A percentile compares a stretch with the other conserved stretches of the same genome.
Evolutionary conservation across 139 green algal genomes (phyloP).

Genomic region (Picochlorum sp.): DNA sequence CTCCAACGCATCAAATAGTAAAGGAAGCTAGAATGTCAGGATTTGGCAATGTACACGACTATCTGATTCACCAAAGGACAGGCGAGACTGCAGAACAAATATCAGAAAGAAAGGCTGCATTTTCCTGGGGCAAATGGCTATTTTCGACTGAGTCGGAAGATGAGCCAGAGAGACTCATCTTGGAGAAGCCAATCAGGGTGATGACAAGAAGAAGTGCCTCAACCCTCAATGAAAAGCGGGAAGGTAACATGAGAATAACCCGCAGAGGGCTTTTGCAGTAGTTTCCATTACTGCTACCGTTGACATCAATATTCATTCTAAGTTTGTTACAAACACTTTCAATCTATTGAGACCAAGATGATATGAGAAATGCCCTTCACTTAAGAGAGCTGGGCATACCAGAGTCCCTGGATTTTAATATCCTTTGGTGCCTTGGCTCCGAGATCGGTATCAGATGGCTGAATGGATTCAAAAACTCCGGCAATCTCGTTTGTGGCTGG

Average conservation of each 20-base stretch:
- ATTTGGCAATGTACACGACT: constrained; percentile 78
- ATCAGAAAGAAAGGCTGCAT: constrained; percentile 34
- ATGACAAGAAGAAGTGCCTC: too few species aligned
- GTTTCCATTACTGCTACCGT: too few species aligned
- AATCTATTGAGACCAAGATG: neutral
- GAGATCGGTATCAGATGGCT: constrained; percentile 98
- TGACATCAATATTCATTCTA: neutral
- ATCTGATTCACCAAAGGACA: constrained; percentile 58
- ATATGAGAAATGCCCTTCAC: too few species aligned
- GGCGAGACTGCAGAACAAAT: constrained; percentile 36
- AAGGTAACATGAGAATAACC: too few species aligned
- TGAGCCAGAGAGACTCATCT: too few species aligned
- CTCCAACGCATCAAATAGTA: constrained; percentile 57
- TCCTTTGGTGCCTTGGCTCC: constrained; percentile 98
- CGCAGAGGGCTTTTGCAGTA: too few species aligned
- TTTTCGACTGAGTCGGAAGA: neutral
- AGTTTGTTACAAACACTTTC: constrained; percentile 1
- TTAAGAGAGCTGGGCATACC: constrained; percentile 68
- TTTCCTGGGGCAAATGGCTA: constrained; percentile 40
- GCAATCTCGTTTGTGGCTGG: constrained; percentile 85
- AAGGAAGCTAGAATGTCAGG: constrained; percentile 37
- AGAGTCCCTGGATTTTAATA: constrained; percentile 97
- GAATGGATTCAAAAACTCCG: constrained; percentile 95
- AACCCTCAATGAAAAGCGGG: too few species aligned
- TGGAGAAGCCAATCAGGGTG: too few species aligned